phyloP scores from a whole-genome alignment of 306 rosid species.

The Notholithocarpus densiflorus region DNA sequence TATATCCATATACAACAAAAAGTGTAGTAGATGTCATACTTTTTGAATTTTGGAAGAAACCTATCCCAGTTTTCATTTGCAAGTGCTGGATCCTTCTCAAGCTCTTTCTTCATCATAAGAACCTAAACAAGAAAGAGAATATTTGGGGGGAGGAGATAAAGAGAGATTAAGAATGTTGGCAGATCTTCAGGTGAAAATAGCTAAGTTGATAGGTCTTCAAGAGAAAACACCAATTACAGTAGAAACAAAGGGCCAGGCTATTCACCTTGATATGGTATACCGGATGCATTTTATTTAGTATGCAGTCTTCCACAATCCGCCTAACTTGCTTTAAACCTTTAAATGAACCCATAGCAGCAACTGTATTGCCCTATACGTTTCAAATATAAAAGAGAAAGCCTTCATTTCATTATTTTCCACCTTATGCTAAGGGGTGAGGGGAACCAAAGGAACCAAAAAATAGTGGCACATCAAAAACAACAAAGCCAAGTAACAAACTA shows the following conservation, averaged over 20 bases:
- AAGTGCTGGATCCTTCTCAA: constrained; percentile 87
- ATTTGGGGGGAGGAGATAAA: background rate
- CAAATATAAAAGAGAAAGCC: constrained; percentile 4
- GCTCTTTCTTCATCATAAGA: constrained; percentile 92
- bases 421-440: background rate
- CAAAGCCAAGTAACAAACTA: constrained; percentile 17
- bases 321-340: constrained; percentile 85
- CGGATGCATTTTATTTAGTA: constrained; percentile 86
- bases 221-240: background rate
- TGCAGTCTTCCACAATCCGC: constrained; percentile 85
- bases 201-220: background rate
- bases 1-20: constrained; percentile 2
- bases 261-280: constrained; percentile 85
- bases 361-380: constrained; percentile 72
- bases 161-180: background rate
- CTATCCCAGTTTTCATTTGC: constrained; percentile 90
- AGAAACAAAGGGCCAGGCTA: constrained; percentile 7
- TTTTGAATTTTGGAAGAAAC: constrained; percentile 91
- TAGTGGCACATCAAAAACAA: background rate
- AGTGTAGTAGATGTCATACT: constrained; percentile 37
- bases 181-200: background rate
- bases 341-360: constrained; percentile 85
- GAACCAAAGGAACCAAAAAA: background rate
- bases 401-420: background rate
- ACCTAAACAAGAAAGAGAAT: constrained; percentile 34